Evolutionary conservation across 1,139 yeast genomes (phyloP), one percentile per base, ranked within the genome.

Genomic region (Lipomyces yarrowii): DNA sequence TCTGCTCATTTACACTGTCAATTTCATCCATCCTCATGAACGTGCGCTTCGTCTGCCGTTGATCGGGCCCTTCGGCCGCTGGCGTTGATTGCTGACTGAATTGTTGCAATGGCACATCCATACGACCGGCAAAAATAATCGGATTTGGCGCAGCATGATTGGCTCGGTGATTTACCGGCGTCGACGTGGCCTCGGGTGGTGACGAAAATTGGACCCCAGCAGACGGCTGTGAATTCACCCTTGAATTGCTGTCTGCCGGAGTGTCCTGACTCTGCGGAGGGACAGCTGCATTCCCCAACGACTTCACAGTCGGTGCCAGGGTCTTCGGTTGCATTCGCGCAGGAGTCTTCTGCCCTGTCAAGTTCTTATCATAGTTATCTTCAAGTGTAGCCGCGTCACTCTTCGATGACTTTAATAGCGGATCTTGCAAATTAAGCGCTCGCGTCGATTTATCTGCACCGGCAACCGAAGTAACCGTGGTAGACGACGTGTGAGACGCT

Each of bases 181-280:
- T 61, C 18, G 61, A 61, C 6, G 58, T 61, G 10, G 53, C 61
- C 11, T 57, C 57, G 1, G 63, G 64, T 10, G 55, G 55, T 18
- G 55, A 23, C 15, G 59, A 59, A 53, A 57, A 57, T 32, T 61
- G 51, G n/a, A 61, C 53, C 48, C 53, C 18, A 21, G 55, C 11
- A 18, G 30, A 15, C 8, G 55, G 55, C 55, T 52, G 55, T 7
- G 55, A 21, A 2, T 15, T 8, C 55, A 52, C 33, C 13, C 13
- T 52, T 6, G 33, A 26, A n/a, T 51, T 51, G 7, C 8, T 52
- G 5, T 30, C 26, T 13, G 55, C 18, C 55, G 13, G 30, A 8
- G 5, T 30, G 32, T 51, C 23, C 54, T 15, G 48, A n/a, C 48
- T 18, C 21, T 21, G 11, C 18, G 21, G 48, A 18, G 21, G 11